Evolutionary conservation across 2,329 filamentous ascomycete species (phyloP).

Genomic region (Coleophoma crateriformis): DNA sequence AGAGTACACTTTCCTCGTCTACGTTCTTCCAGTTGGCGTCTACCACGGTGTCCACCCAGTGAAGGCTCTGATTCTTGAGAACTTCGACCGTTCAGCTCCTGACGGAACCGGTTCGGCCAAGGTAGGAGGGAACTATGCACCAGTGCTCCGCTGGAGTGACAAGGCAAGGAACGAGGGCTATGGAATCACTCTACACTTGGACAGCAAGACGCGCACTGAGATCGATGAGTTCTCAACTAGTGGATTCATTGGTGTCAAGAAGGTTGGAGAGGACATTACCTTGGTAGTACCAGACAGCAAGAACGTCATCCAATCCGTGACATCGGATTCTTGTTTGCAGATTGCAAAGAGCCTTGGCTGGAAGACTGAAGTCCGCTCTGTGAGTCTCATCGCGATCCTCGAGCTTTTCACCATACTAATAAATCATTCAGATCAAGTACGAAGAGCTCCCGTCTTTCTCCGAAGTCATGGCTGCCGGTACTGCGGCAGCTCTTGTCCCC

Average conservation of each 20-base stretch:
- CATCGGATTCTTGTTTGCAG: conserved; percentile 68
- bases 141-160: conserved; percentile 83
- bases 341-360: conserved; percentile 76
- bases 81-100: conserved; percentile 91
- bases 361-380: conserved; percentile 71
- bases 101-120: conserved; percentile 89
- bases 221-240: conserved; percentile 96
- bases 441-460: conserved; percentile 51
- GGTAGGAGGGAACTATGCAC: conserved; percentile 92
- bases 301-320: conserved; percentile 81
- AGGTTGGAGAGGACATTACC: conserved; percentile 51
- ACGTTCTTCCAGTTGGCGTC: conserved; percentile 84
- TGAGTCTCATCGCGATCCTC: conserved; percentile 31
- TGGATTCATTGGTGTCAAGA: conserved; percentile 79
- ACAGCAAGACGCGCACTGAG: conserved; percentile 76
- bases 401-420: background rate
- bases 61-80: conserved; percentile 81
- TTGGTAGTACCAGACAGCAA: conserved; percentile 78
- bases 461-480: conserved; percentile 89
- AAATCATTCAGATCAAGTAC: conserved; percentile 51
- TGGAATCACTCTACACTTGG: conserved; percentile 92
- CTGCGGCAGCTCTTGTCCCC: conserved; percentile 84
- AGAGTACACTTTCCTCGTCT: conserved; percentile 88
- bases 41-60: conserved; percentile 90
- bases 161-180: conserved; percentile 72